These are phyloP conservation scores for Epichloe sibirici DNA, from an alignment of 2,329 filamentous ascomycete genomes.

Conservation along the genomic window DNA sequence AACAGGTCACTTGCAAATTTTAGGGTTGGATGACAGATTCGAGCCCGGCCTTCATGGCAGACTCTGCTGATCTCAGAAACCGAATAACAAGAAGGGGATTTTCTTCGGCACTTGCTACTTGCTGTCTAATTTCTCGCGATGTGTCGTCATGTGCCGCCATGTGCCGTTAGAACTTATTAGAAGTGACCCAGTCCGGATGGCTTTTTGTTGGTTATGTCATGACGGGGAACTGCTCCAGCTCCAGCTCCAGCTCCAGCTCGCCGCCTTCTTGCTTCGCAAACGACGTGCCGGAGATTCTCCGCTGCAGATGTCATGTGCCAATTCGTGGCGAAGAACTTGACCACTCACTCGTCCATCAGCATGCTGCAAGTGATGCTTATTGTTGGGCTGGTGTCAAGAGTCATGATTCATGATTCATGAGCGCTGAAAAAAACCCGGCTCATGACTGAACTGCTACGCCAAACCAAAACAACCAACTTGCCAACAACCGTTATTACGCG, in stretches of 20 bases:
- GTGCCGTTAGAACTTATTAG: too few relatives aligned
- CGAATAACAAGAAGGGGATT: background rate
- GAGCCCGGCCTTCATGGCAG: background rate
- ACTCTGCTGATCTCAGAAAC: background rate
- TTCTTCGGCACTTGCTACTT: background rate
- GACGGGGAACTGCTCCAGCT: background rate
- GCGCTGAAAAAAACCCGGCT: too few relatives aligned
- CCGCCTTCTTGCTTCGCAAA: background rate
- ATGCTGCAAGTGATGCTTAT: too few relatives aligned
- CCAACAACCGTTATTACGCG: too few relatives aligned
- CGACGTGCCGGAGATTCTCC: slow-evolving; percentile 1
- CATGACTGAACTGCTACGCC: too few relatives aligned
- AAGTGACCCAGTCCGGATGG: background rate
- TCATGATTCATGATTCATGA: too few relatives aligned
- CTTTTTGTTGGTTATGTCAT: background rate
- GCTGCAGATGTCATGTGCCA: background rate
- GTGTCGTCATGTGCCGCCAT: background rate
- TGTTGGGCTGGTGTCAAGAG: too few relatives aligned
- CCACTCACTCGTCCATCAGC: too few relatives aligned
- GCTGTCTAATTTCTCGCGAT: background rate
- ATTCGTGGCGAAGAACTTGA: too few relatives aligned
- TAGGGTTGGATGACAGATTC: background rate
- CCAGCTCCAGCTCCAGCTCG: too few relatives aligned
- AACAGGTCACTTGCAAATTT: background rate
- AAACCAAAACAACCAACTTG: too few relatives aligned